phyloP scores from a whole-genome alignment of 73 alveolate species.

The Tetrahymena thermophila region DNA sequence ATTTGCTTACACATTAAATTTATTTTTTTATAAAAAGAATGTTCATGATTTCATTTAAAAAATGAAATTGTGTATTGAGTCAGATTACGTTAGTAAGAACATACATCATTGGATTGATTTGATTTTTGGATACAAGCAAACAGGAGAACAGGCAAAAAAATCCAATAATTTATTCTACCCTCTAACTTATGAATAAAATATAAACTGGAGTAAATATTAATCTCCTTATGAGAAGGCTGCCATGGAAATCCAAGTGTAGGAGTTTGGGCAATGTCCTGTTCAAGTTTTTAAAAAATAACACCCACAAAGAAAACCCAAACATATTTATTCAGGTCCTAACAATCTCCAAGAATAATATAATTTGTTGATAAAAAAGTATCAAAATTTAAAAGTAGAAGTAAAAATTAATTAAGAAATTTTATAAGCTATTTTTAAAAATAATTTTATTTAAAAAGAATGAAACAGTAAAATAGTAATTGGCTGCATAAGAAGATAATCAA shows the following conservation, averaged over 20 bases:
- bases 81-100: slow-evolving; percentile 77
- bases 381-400: background rate
- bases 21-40: slow-evolving; percentile 31
- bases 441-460: background rate
- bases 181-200: slow-evolving; percentile 71
- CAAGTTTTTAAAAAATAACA: slow-evolving; percentile 79
- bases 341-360: background rate
- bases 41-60: slow-evolving; percentile 75
- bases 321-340: background rate
- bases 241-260: slow-evolving; percentile 72
- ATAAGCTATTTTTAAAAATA: background rate
- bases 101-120: slow-evolving; percentile 92
- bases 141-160: slow-evolving; percentile 76
- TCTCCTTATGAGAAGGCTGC: slow-evolving; percentile 63
- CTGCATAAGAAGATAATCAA: background rate
- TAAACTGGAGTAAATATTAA: slow-evolving; percentile 60
- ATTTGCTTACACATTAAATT: background rate
- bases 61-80: slow-evolving; percentile 90
- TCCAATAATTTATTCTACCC: slow-evolving; percentile 88
- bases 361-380: background rate
- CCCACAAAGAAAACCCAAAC: slow-evolving; percentile 57
- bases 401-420: background rate
- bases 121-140: slow-evolving; percentile 84
- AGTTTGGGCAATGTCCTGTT: slow-evolving; percentile 91
- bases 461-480: background rate